phyloP scores from a whole-genome alignment of 805 yeast genomes.

The Kodamaea kaohsiungensis region DNA sequence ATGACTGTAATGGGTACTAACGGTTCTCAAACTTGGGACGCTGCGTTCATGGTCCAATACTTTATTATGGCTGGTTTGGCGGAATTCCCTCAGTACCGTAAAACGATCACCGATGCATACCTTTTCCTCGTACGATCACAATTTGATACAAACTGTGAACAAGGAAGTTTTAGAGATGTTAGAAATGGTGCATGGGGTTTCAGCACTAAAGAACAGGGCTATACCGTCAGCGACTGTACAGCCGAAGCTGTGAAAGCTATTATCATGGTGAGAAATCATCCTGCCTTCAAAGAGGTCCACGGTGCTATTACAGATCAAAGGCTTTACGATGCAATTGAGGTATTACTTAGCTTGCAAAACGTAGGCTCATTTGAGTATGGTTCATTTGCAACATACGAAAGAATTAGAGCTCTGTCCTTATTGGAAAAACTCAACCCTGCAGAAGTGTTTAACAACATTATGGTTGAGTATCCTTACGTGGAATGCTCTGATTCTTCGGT shows the following conservation, averaged over 20 bases:
- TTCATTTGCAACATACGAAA: constrained; percentile 90
- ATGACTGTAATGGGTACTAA: constrained; percentile 95
- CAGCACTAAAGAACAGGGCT: constrained; percentile 94
- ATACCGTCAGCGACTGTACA: constrained; percentile 95
- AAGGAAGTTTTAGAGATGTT: constrained; percentile 78
- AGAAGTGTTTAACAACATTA: constrained; percentile 95
- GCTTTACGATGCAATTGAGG: constrained; percentile 71
- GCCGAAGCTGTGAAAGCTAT: constrained; percentile 95
- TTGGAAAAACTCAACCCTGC: constrained; percentile 89
- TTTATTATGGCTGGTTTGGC: constrained; percentile 78
- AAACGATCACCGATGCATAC: constrained; percentile 64
- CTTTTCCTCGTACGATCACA: constrained; percentile 79
- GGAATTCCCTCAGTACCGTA: constrained; percentile 62
- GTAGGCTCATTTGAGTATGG: constrained; percentile 79
- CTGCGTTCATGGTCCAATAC: constrained; percentile 87
- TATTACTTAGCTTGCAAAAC: constrained; percentile 76
- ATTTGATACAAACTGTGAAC: constrained; percentile 75
- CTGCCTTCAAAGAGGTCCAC: constrained; percentile 47
- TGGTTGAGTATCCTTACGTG: constrained; percentile 98
- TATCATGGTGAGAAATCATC: constrained; percentile 79
- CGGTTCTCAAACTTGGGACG: constrained; percentile 98
- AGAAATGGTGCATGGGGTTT: constrained; percentile 95
- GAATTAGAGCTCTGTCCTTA: constrained; percentile 74
- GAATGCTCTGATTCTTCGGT: constrained; percentile 98
- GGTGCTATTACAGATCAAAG: constrained; percentile 54